Conservation (phyloP, 2,329 filamentous ascomycete species). For the Paracoccidioides brasiliensis region DNA sequence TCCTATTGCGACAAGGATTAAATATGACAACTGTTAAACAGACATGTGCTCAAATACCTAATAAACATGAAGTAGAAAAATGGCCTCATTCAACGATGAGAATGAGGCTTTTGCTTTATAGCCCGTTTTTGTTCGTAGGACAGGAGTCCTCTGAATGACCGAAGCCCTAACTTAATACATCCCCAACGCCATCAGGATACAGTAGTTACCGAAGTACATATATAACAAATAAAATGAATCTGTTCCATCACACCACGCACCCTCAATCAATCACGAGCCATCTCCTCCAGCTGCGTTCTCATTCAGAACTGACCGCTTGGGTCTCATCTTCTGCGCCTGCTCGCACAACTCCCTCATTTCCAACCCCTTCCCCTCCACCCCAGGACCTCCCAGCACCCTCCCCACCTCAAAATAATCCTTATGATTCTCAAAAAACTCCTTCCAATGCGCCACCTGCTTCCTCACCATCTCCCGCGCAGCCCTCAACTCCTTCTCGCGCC, state of each 20-base stretch:
- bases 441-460: conserved; percentile 65
- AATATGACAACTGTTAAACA: neutral
- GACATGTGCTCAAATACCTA: too few species aligned
- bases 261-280: conserved; percentile 7
- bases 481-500: conserved; percentile 50
- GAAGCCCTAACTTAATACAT: too few species aligned
- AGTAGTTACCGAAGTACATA: neutral
- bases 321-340: conserved; percentile 52
- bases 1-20: neutral
- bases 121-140: too few species aligned
- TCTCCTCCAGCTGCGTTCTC: conserved; percentile 15
- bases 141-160: too few species aligned
- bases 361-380: conserved; percentile 25
- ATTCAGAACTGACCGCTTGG: conserved; percentile 34
- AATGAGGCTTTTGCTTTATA: too few species aligned
- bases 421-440: conserved; percentile 64
- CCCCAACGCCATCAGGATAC: neutral
- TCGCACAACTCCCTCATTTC: conserved; percentile 56
- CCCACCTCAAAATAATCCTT: conserved; percentile 75
- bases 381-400: conserved; percentile 49
- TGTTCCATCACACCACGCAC: neutral
- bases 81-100: too few species aligned
- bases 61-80: too few species aligned
- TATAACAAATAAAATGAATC: neutral
- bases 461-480: conserved; percentile 53